Evolutionary conservation across 768 basidiomycete genomes (phyloP), one percentile per base, ranked within the genome.

Genomic region (Phlebiopsis flavidoalba): DNA sequence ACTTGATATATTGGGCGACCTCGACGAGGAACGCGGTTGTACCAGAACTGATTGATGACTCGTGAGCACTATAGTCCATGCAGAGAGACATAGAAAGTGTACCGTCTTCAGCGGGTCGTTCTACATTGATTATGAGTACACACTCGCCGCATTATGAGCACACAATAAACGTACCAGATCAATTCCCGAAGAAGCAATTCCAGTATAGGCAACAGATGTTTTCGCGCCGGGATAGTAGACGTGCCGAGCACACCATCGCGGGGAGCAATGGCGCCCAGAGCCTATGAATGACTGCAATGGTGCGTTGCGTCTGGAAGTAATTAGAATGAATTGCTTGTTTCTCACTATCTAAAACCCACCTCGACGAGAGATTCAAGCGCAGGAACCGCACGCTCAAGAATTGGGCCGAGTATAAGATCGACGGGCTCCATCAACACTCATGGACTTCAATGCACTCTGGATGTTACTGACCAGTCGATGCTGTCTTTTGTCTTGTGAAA

Each of bases 341-440:
- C 26, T 21, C 47, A 31, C 40, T 14, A 26, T 2, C 21, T n/a
- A n/a, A 11, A 22, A 66, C 79, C 48, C 64, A 88, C 90, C 81
- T 95, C 93, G 15, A 87, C 86, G n/a, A 95, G 74, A 3, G 91
- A 86, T 72, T 95, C 92, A n/a, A 97, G 74, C 0, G 92, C 89
- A 1, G 93, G 91, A 5, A 89, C 85, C 10, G 91, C 91, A 57
- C 93, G 79, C 70, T 95, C 92, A 61, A 95, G 73, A 46, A 95
- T 81, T 0, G 91, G 85, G 49, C 87, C 85, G 47, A 95, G 76
- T 64, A 95, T 87, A 21, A 96, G 77, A 69, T 93, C 91, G n/a
- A n/a, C n/a, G 1, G 94, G 93, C 65, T 95, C 93, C 80, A 93
- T 85, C 48, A n/a, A 87, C 73, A 59, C 85, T 83, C 85, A 94